Evolutionary conservation across 2,329 filamentous ascomycete species (phyloP).

Genomic region (Cordyceps tenuipes): DNA sequence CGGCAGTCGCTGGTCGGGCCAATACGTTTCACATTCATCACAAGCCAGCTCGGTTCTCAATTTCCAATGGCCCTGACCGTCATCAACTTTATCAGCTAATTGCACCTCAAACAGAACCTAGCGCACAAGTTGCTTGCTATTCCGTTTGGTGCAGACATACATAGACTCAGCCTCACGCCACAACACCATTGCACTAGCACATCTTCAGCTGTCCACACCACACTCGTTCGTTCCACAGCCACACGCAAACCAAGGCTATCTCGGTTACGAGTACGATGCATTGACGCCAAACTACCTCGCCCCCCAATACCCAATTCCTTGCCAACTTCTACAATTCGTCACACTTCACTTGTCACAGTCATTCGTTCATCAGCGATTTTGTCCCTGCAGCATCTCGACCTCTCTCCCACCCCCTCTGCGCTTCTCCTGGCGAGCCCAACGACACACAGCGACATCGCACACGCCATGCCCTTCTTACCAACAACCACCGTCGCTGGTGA

Average conservation of each 20-base stretch:
- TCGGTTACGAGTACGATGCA: background rate
- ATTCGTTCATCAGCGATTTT: conserved; percentile 1
- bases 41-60: too few species aligned
- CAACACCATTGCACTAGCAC: background rate
- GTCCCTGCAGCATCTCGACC: background rate
- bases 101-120: background rate
- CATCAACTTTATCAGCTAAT: too few species aligned
- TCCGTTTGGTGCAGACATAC: background rate
- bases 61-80: too few species aligned
- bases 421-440: background rate
- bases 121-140: background rate
- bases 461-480: conserved; percentile 3
- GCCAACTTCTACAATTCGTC: background rate
- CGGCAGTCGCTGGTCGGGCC: too few species aligned
- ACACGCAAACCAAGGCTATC: background rate
- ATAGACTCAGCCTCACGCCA: background rate
- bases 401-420: background rate
- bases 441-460: background rate
- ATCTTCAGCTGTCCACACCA: background rate
- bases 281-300: background rate
- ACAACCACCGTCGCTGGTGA: background rate
- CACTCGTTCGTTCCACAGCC: background rate
- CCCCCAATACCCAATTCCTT: background rate
- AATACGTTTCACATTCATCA: too few species aligned
- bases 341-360: background rate